phyloP scores from a whole-genome alignment of 371 early-diverging fungal species.

The Mucor circinelloides region DNA sequence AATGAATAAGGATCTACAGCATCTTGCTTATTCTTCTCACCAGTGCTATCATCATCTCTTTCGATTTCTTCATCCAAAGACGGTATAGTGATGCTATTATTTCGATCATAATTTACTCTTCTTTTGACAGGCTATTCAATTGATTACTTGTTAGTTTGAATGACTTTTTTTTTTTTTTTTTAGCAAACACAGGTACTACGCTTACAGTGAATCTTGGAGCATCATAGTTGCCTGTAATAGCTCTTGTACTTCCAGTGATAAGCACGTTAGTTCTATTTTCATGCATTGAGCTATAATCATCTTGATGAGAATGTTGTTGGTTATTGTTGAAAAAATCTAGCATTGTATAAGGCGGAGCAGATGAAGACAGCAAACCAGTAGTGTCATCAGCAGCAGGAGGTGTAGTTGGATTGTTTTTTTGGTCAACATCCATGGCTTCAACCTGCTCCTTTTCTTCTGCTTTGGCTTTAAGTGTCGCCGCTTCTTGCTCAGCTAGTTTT shows the following conservation, averaged over 20 bases:
- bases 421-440: constrained; percentile 10
- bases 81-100: constrained; percentile 22
- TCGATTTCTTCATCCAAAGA: constrained; percentile 11
- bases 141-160: not conserved
- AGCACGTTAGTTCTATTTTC: constrained; percentile 6
- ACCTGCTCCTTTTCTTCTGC: not conserved
- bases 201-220: constrained; percentile 11
- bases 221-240: not conserved
- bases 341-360: constrained; percentile 34
- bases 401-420: not conserved
- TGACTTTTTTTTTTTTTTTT: too few relatives aligned
- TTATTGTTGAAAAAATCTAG: constrained; percentile 13
- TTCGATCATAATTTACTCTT: constrained; percentile 5
- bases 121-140: constrained; percentile 20
- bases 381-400: constrained; percentile 33
- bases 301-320: not conserved
- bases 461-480: not conserved
- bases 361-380: constrained; percentile 29
- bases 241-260: constrained; percentile 3
- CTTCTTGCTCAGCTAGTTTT: constrained; percentile 17
- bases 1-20: constrained; percentile 1
- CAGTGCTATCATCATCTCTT: not conserved
- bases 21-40: not conserved
- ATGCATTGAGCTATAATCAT: not conserved
- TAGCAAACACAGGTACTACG: not conserved